Base-by-base conservation (phyloP, 495 filamentous ascomycete species). In the Astrocystis sublimbata region DNA sequence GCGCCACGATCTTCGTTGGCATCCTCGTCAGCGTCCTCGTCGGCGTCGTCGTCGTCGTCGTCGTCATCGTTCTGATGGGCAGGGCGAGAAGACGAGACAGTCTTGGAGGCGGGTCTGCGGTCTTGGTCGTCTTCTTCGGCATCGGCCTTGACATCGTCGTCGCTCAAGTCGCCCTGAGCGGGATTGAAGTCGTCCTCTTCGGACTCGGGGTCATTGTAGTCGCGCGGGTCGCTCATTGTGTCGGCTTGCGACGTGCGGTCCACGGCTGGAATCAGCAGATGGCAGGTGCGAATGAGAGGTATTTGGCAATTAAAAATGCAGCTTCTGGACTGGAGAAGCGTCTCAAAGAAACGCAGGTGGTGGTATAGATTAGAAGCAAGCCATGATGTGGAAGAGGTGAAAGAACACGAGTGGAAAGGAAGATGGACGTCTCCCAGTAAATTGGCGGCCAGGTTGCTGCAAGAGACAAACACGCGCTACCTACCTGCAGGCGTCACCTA, bases 181-280 rank as follows among this genome's bases (percentile, higher is more conserved):
- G 90, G 90, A 70, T 93, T 92, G 76, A 93, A 93, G 65, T 91
- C 87, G 65, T 91, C 89, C 58, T 92, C 89, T 23, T 90, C 89
- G 57, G 88, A 90, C 59, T 88, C 89, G 65, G 57, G 51, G 5
- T 60, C 61, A 42, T 72, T 68, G 65, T 63, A 68, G 53, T 72
- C 70, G 68, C 70, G 70, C 62, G 59, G 68, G 38, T 70, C 68
- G 40, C 70, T 72, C 70, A 72, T 82, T 80, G 83, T 85, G 56
- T 56, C 77, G 68, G 43, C 19, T 42, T 36, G 63, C 63, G 19
- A 43, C n/a, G 36, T 2, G 24, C 26, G 10, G n/a, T n/a, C 42
- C 15, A 38, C 23, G 40, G 28, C 10, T 38, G 8, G 30, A 23
- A 23, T 26, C 19, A 30, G 24, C 21, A 9, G 23, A 55, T 41